Base-by-base conservation (phyloP, 306 rosid species). In the Hippophae tibetana region DNA sequence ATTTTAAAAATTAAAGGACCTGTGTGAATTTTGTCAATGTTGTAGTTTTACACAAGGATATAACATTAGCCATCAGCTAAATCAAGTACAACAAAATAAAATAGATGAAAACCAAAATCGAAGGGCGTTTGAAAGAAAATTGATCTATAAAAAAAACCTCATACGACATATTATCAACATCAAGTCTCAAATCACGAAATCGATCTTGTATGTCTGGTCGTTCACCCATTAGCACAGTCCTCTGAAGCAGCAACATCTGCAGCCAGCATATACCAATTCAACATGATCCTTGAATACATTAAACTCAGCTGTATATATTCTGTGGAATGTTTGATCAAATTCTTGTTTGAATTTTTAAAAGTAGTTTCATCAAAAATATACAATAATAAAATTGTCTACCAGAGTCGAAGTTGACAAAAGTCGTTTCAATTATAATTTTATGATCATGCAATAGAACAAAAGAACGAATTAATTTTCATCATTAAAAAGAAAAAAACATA, bases 151-250 rank as follows among this genome's bases (percentile, higher is more conserved):
- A 31, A 54, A 62, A 6, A 43, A 83, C 98, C 89, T 90, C 98
- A 7, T 92, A 92, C 10, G 99, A 76, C 99, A 92, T 92, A 74
- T 79, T 61, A 75, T 92, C 99, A 14, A 92, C 90, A 60, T 88
- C 96, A 31, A 92, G 99, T 77, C 99, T 81, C 95, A 77, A 74
- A 14, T 88, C 95, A 55, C 99, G 77, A 70, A 83, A 86, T 70
- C 73, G 94, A 58, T 92, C 99, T 3, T 67, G 72, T 2, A 78
- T 49, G 60, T 74, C 85, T 8, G 79, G 57, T 64, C 89, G 69
- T 63, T 86, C 93, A 18, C 94, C 96, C 93, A 80, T 82, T 64
- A 87, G 65, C 66, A 85, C 56, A 75, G 86, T 77, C 69, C 85
- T 81, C 58, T 80, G 90, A 25, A 88, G 74, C 79, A 84, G 72